phyloP scores from a whole-genome alignment of 2,329 filamentous ascomycete species.

The Cordyceps farinosa region DNA sequence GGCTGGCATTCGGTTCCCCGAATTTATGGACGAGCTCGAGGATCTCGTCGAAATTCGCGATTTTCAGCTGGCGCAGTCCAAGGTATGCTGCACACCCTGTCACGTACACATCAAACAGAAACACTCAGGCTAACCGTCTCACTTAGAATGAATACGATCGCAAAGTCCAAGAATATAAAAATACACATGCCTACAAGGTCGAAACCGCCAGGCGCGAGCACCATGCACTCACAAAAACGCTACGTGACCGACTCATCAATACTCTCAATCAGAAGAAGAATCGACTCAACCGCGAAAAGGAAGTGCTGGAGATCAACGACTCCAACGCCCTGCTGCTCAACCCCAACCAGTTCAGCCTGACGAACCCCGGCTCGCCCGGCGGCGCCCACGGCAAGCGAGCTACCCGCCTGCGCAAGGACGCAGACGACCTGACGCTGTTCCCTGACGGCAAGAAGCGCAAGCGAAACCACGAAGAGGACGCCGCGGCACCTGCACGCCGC shows the following conservation, averaged over 20 bases:
- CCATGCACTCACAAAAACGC: constrained; percentile 54
- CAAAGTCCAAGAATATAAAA: constrained; percentile 56
- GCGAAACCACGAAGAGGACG: constrained; percentile 57
- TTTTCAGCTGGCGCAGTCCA: constrained; percentile 73
- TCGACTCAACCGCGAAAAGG: constrained; percentile 62
- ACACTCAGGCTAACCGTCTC: neutral
- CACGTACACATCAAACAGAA: neutral
- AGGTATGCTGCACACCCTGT: constrained; percentile 53
- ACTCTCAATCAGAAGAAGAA: constrained; percentile 62
- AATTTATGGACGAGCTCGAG: constrained; percentile 83
- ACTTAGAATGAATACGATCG: constrained; percentile 59
- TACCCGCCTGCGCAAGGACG: constrained; percentile 57
- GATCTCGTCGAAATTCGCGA: constrained; percentile 85
- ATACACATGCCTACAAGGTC: constrained; percentile 58
- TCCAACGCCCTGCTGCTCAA: constrained; percentile 63
- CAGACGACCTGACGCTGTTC: constrained; percentile 54
- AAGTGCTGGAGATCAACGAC: constrained; percentile 64
- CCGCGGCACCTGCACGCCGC: constrained; percentile 55
- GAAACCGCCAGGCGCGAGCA: constrained; percentile 62
- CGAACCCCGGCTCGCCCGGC: constrained; percentile 61
- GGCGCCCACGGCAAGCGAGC: constrained; percentile 61
- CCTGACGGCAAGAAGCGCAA: constrained; percentile 61
- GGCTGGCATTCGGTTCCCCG: constrained; percentile 79
- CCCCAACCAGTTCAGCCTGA: constrained; percentile 64
- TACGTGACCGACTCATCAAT: constrained; percentile 65